phyloP scores from a whole-genome alignment of 2,329 filamentous ascomycete species.

The Colletotrichum acutatum region DNA sequence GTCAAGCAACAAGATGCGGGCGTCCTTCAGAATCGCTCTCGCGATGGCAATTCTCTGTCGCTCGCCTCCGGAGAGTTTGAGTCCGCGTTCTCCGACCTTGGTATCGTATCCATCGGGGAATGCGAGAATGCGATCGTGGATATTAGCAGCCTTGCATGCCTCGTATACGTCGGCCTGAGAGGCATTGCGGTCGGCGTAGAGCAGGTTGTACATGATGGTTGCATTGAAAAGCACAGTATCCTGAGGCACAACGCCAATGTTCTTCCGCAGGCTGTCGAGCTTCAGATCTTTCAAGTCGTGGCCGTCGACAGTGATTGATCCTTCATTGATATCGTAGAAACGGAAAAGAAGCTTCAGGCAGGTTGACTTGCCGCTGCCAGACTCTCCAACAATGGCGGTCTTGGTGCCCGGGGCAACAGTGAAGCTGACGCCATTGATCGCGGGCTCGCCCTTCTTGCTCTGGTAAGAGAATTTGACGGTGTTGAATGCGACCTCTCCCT shows the following conservation, averaged over 20 bases:
- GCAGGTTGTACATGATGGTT: conserved; percentile 65
- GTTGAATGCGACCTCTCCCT: conserved; percentile 54
- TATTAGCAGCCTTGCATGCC: conserved; percentile 64
- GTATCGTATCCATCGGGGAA: conserved; percentile 65
- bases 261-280: conserved; percentile 50
- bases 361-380: conserved; percentile 60
- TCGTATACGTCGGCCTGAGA: conserved; percentile 60
- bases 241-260: conserved; percentile 58
- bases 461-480: conserved; percentile 57
- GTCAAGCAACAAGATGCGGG: conserved; percentile 76
- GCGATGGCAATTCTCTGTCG: conserved; percentile 70
- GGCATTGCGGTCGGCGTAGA: conserved; percentile 61
- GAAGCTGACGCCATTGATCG: conserved; percentile 54
- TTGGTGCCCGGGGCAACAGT: conserved; percentile 55
- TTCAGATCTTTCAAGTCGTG: conserved; percentile 56
- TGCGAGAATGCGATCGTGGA: conserved; percentile 64
- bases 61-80: conserved; percentile 69
- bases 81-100: conserved; percentile 63
- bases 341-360: conserved; percentile 61
- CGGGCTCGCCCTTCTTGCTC: conserved; percentile 47
- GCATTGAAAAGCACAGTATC: conserved; percentile 63
- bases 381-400: conserved; percentile 58
- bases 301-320: conserved; percentile 58
- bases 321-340: conserved; percentile 60
- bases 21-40: conserved; percentile 75